These are phyloP conservation scores for Phytophthora pini DNA, from an alignment of 352 stramenopile genomes.

Conservation along the genomic window DNA sequence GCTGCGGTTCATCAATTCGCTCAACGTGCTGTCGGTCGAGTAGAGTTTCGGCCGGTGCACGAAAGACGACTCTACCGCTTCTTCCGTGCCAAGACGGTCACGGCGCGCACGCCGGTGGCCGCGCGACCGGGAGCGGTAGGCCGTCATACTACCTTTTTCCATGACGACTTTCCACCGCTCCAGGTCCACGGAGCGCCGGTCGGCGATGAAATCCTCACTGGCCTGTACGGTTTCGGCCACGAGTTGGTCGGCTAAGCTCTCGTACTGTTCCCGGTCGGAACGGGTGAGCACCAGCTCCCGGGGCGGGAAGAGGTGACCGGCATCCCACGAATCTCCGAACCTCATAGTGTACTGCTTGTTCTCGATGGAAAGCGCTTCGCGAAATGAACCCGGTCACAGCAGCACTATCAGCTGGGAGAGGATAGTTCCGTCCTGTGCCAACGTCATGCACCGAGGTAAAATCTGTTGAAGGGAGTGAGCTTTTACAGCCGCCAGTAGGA, in stretches of 20 bases:
- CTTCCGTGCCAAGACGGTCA: slow-evolving; percentile 25
- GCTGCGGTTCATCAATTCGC: slow-evolving; percentile 28
- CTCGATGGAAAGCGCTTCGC: slow-evolving; percentile 20
- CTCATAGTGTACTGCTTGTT: slow-evolving; percentile 23
- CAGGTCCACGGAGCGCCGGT: slow-evolving; percentile 20
- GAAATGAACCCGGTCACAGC: slow-evolving; percentile 18
- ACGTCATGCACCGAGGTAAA: slow-evolving; percentile 25
- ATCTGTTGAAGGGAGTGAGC: slow-evolving; percentile 22
- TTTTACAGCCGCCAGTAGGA: slow-evolving; percentile 29
- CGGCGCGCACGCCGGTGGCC: slow-evolving; percentile 10
- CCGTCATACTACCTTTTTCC: slow-evolving; percentile 34
- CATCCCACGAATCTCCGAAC: slow-evolving; percentile 45
- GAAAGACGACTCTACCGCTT: slow-evolving; percentile 31
- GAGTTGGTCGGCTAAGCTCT: slow-evolving; percentile 35
- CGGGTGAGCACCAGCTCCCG: slow-evolving; percentile 31
- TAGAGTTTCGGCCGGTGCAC: slow-evolving; percentile 40
- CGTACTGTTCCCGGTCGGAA: slow-evolving; percentile 27
- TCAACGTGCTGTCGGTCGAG: slow-evolving; percentile 35
- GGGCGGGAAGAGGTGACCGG: slow-evolving; percentile 38
- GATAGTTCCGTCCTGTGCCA: slow-evolving; percentile 26
- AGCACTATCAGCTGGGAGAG: slow-evolving; percentile 1
- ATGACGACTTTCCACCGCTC: slow-evolving; percentile 40
- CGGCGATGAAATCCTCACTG: slow-evolving; percentile 36
- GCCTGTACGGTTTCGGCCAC: slow-evolving; percentile 42
- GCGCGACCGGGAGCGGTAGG: slow-evolving; percentile 29